Evolutionary conservation across 2,329 filamentous ascomycete species (phyloP), one percentile per base, ranked within the genome.

Genomic region (Fusarium fujikuroi): DNA sequence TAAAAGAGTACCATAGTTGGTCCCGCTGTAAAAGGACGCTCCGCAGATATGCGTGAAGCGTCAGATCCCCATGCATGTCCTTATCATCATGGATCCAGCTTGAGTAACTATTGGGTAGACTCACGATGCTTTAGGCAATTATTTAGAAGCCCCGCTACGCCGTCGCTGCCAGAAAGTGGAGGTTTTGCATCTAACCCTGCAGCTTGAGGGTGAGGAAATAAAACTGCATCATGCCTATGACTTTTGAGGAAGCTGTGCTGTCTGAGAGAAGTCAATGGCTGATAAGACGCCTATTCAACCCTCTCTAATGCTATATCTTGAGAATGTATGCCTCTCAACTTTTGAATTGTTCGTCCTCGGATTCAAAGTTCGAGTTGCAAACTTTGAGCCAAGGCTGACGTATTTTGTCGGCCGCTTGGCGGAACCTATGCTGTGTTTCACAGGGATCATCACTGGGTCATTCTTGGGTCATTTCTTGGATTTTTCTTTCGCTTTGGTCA

Each of bases 41-140:
- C 71, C 75, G 72, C 72, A 73, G 57, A 65, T 54, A 67, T 66
- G 64, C 66, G 65, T 70, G 57, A 76, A 71, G 66, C 66, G 75
- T 74, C 75, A 76, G 75, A 77, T 77, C 75, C 72, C 72, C 69
- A 75, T 77, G 75, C 75, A 77, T 76, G 75, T 61, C 72, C 76
- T 77, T 77, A 77, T 77, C 75, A 73, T 64, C 60, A 62, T 63
- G 69, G 59, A 70, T 63, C 62, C 60, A 56, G 60, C 60, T 61
- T 71, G 52, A 68, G 68, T 52, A 40, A 37, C 42, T 53, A 70
- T 75, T 69, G 64, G 74, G 66, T 57, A 44, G 37, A 21, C 47
- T 68, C 59, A 43, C 25, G 25, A 68, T 61, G 63, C 37, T 67
- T 68, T 67, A 68, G 65, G 63, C 65, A 67, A 68, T 68, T 32